phyloP scores from a whole-genome alignment of 768 basidiomycete species.

The Rhizopogon roseolus region DNA sequence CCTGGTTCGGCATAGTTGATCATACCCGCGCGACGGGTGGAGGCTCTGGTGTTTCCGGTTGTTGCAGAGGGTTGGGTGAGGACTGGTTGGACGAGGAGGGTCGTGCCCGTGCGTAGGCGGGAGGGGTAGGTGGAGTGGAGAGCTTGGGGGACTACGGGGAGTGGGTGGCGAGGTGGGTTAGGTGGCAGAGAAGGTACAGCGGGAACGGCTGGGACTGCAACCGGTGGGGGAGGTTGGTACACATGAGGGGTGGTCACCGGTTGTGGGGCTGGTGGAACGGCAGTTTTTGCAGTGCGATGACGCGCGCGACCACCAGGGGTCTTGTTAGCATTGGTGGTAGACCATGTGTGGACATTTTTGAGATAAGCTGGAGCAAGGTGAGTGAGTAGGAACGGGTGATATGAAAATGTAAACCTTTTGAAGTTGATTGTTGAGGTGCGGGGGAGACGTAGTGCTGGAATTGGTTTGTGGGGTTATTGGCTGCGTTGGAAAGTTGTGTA shows the following conservation, averaged over 20 bases:
- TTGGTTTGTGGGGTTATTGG: constrained; percentile 23
- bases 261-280: constrained; percentile 32
- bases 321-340: constrained; percentile 49
- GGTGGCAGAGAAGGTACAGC: constrained; percentile 29
- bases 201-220: constrained; percentile 17
- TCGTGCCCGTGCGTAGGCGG: constrained; percentile 85
- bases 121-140: constrained; percentile 80
- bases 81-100: constrained; percentile 89
- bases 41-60: constrained; percentile 29
- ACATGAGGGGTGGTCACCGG: constrained; percentile 31
- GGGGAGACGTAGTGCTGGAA: constrained; percentile 29
- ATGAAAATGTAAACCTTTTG: constrained; percentile 20
- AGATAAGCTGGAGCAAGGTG: constrained; percentile 42
- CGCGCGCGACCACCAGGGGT: constrained; percentile 36
- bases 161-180: constrained; percentile 50
- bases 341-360: constrained; percentile 71
- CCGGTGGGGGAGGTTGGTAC: constrained; percentile 32
- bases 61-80: constrained; percentile 37
- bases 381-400: not conserved
- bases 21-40: constrained; percentile 58
- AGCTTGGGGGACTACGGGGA: constrained; percentile 66
- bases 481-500: constrained; percentile 43
- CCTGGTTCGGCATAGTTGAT: constrained; percentile 88
- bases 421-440: constrained; percentile 22
- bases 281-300: constrained; percentile 30